phyloP scores from a whole-genome alignment of 2,329 filamentous ascomycete genomes.

The Ophiostoma tasmaniense region DNA sequence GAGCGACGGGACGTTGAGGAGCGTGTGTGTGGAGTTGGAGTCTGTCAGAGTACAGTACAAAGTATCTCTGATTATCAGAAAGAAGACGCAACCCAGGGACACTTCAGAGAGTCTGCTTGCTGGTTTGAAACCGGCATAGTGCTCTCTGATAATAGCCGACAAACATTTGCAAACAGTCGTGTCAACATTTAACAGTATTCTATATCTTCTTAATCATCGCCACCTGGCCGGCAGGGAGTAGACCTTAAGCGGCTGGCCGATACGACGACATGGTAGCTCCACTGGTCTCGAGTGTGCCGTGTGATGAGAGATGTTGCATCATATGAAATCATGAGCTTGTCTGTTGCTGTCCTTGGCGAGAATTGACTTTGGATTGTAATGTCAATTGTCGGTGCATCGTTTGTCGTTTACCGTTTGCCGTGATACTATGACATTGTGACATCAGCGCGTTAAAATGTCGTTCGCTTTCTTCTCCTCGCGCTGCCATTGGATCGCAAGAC shows the following conservation, averaged over 20 bases:
- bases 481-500: background rate
- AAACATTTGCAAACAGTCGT: background rate
- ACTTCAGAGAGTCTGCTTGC: background rate
- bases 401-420: too few relatives aligned
- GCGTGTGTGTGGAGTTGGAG: slow-evolving; percentile 5
- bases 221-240: background rate
- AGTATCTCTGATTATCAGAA: too few relatives aligned
- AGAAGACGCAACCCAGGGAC: background rate
- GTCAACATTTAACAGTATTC: background rate
- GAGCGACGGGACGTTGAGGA: slow-evolving; percentile 13
- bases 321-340: background rate
- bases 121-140: background rate
- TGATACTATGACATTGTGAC: too few relatives aligned
- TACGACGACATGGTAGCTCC: background rate
- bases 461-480: too few relatives aligned
- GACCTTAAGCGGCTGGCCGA: background rate
- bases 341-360: background rate
- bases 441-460: too few relatives aligned
- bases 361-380: background rate
- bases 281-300: background rate
- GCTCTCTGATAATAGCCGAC: background rate
- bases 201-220: background rate
- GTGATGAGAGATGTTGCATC: background rate
- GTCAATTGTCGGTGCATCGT: too few relatives aligned
- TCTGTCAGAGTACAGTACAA: background rate